Evolutionary conservation across 306 rosid genomes (phyloP), one percentile per base, ranked within the genome.

Genomic region (Lathyrus oleraceus): DNA sequence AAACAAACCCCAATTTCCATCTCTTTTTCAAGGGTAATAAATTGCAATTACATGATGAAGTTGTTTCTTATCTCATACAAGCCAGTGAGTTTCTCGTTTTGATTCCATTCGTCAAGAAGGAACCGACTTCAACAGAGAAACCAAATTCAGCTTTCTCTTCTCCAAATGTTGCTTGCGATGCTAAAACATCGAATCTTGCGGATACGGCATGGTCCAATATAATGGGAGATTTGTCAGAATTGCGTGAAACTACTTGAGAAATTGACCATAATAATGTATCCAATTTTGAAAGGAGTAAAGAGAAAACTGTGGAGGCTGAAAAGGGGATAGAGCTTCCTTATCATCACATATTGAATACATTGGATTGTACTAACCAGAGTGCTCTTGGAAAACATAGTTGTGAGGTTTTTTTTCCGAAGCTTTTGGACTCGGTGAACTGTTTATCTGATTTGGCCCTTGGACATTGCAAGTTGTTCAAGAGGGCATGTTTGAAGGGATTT

Each of bases 121-220:
- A 71, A 15, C 42, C 73, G 28, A 48, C 72, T 27, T 63, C 3
- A 67, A 56, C 82, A 4, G 71, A 27, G 63, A 57, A 74, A 36
- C 78, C 73, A 8, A 78, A 81, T 14, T 14, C 28, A 10, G 19
- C 3, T 27, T 57, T 57, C 19, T 16, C 61, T 49, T 43, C 79
- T 71, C 61, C 73, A 43, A 72, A 48, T 65, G 72, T 38, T 59
- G 11, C 81, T 15, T 56, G 51, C 59, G 35, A 44, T 14, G 81
- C 76, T 76, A 72, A 89, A 10, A 67, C 71, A 14, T 81, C 85
- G 5, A 78, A 69, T 57, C 74, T 94, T 54, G 87, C 97, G 3
- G 86, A 84, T 63, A 81, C 87, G 6, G 82, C 81, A 0, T 94
- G 98, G 98, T 76, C 84, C 3, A 81, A 82, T 52, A 88, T 94